phyloP scores from a whole-genome alignment of 371 early-diverging fungal genomes.

The Rhizopus microsporus region DNA sequence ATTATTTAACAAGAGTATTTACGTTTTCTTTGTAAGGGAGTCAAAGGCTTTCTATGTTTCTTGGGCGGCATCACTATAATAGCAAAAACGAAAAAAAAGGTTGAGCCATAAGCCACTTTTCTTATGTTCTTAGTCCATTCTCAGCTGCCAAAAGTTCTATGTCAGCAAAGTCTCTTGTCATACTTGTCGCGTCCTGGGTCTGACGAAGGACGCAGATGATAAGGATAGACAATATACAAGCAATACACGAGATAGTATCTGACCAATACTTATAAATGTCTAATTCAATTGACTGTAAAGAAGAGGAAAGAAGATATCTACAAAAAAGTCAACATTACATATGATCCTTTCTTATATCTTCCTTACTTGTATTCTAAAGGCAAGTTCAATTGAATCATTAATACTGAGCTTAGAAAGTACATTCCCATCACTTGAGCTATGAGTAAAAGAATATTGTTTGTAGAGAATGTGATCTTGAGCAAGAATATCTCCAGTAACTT shows the following conservation, averaged over 20 bases:
- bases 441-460: slow-evolving; percentile 72
- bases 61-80: slow-evolving; percentile 21
- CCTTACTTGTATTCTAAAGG: slow-evolving; percentile 78
- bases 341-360: background rate
- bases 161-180: slow-evolving; percentile 43
- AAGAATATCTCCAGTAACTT: slow-evolving; percentile 69
- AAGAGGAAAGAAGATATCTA: slow-evolving; percentile 77
- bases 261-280: slow-evolving; percentile 93
- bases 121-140: slow-evolving; percentile 12
- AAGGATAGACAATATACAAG: slow-evolving; percentile 66
- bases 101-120: background rate
- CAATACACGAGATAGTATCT: slow-evolving; percentile 87
- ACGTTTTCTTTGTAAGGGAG: slow-evolving; percentile 33
- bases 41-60: slow-evolving; percentile 26
- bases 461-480: slow-evolving; percentile 61
- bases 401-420: slow-evolving; percentile 86
- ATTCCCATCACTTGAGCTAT: slow-evolving; percentile 90
- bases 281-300: slow-evolving; percentile 78
- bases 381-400: slow-evolving; percentile 89
- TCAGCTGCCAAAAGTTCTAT: slow-evolving; percentile 32
- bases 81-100: slow-evolving; percentile 2
- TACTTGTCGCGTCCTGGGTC: slow-evolving; percentile 50
- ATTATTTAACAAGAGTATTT: background rate
- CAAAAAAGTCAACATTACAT: background rate
- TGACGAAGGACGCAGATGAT: slow-evolving; percentile 72